These are phyloP conservation scores for Globisporangium barbulae DNA, from an alignment of 352 stramenopile species.

Conservation along the genomic window DNA sequence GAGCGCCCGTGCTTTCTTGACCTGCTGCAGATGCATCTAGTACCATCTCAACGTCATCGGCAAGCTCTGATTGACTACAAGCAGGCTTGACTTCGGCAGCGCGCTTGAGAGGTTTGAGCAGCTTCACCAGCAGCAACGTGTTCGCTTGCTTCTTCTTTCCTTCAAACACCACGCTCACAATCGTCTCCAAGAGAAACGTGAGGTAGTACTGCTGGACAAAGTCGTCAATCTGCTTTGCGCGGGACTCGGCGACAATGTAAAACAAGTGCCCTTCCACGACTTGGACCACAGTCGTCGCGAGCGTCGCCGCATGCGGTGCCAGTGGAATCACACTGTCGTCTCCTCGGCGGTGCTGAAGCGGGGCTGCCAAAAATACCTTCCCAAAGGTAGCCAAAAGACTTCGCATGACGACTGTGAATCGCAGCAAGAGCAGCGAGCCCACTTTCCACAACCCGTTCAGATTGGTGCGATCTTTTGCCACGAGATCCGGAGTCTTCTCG, in stretches of 20 bases:
- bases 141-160: slow-evolving; percentile 77
- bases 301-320: slow-evolving; percentile 48
- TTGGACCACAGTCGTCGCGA: slow-evolving; percentile 42
- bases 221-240: slow-evolving; percentile 40
- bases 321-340: slow-evolving; percentile 57
- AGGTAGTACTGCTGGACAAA: slow-evolving; percentile 80
- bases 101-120: slow-evolving; percentile 43
- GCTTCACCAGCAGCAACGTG: slow-evolving; percentile 60
- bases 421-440: slow-evolving; percentile 70
- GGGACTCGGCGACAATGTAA: slow-evolving; percentile 39
- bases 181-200: slow-evolving; percentile 76
- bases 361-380: slow-evolving; percentile 62
- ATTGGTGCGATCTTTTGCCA: slow-evolving; percentile 1
- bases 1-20: slow-evolving; percentile 1
- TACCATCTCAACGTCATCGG: slow-evolving; percentile 32
- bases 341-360: slow-evolving; percentile 60
- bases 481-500: slow-evolving; percentile 1
- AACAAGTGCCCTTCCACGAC: slow-evolving; percentile 50
- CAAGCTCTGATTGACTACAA: neutral
- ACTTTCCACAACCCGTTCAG: slow-evolving; percentile 71
- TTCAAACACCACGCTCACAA: slow-evolving; percentile 70
- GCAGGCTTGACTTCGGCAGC: slow-evolving; percentile 10
- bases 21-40: slow-evolving; percentile 18
- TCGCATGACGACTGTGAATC: slow-evolving; percentile 71
- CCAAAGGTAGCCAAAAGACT: slow-evolving; percentile 58